Evolutionary conservation across 345 rosid species (phyloP).

Genomic region (Eucalyptus erythrocorys): DNA sequence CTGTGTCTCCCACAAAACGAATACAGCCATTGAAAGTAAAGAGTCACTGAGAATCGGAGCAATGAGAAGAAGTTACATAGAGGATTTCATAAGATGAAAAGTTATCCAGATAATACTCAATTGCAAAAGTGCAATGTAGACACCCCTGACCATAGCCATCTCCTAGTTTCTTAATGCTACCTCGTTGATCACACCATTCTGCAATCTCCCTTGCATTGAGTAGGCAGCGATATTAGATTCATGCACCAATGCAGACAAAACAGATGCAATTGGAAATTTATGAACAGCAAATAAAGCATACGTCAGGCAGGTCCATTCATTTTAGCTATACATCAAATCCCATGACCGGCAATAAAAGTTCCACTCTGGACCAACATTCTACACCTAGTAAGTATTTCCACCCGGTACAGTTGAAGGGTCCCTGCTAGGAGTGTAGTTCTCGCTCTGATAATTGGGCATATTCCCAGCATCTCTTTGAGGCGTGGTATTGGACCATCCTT

Average conservation of each 20-base stretch:
- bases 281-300: neutral
- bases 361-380: neutral
- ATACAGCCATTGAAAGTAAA: neutral
- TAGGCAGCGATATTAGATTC: neutral
- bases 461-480: neutral
- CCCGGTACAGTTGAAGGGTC: neutral
- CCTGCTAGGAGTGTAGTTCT: conserved; percentile 9
- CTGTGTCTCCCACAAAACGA: neutral
- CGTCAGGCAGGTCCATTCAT: neutral
- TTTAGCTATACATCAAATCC: neutral
- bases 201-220: neutral
- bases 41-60: neutral
- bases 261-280: neutral
- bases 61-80: neutral
- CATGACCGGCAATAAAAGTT: neutral
- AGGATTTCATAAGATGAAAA: neutral
- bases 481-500: conserved; percentile 5
- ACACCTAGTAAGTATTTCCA: neutral
- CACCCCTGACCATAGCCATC: neutral
- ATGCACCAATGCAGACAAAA: neutral
- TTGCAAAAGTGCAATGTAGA: neutral
- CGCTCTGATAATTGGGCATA: neutral
- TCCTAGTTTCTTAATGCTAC: neutral
- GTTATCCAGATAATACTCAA: neutral
- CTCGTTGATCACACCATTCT: neutral